Conservation (phyloP, 2,329 filamentous ascomycete genomes). For the Sordariomycetes sp. region DNA sequence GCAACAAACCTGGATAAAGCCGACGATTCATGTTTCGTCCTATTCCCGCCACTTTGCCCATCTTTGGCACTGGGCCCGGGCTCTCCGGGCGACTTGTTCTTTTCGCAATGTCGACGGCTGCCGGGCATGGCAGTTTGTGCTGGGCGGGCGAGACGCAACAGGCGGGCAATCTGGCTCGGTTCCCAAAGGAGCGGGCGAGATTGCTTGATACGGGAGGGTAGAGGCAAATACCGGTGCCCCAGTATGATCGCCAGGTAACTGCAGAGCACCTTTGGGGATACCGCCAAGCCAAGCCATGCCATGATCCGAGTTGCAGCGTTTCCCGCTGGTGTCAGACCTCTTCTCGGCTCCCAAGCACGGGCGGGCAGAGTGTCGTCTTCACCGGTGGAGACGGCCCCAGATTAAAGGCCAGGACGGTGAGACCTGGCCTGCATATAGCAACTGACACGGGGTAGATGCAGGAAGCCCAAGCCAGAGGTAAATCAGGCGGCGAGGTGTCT, state of each 20-base stretch:
- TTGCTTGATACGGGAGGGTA: not conserved
- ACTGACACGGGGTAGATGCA: not conserved
- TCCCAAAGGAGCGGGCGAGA: not conserved
- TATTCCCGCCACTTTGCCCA: not conserved
- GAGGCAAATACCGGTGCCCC: not conserved
- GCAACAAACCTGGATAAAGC: not conserved
- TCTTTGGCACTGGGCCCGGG: not conserved
- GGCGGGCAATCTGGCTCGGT: not conserved
- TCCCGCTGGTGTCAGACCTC: not conserved
- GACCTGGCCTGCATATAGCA: not conserved
- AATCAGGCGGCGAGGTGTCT: not conserved
- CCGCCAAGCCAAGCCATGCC: not conserved
- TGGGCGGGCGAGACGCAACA: not conserved
- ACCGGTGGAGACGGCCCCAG: constrained; percentile 5
- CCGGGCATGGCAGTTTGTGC: not conserved
- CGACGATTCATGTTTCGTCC: not conserved
- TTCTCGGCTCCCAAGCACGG: not conserved
- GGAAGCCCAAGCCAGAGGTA: not conserved
- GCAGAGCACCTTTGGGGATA: not conserved
- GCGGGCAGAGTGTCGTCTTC: not conserved
- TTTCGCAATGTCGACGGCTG: not conserved
- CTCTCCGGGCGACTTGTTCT: not conserved
- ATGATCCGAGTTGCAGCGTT: not conserved
- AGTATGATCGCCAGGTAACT: not conserved
- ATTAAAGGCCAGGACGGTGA: constrained; percentile 3